Base-by-base conservation (phyloP, 768 basidiomycete genomes). In the Pisolithus microcarpus region DNA sequence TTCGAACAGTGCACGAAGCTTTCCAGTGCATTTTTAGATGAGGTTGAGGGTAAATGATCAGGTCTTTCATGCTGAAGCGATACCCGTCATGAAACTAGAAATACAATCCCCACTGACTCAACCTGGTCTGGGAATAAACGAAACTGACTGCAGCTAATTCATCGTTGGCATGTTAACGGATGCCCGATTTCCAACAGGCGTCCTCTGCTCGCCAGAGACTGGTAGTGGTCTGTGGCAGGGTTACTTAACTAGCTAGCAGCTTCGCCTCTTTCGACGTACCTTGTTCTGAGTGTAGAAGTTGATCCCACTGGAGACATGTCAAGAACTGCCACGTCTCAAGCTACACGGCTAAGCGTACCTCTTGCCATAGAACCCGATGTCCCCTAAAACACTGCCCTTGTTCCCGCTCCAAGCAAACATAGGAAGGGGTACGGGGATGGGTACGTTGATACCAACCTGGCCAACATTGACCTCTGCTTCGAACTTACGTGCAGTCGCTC, bases 351-450 rank as follows among this genome's bases (percentile, higher is more conserved):
- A 30, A 37, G 56, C 72, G 54, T 55, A 84, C 86, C 84, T 80
- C 68, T 87, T 87, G 26, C 94, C 94, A 59, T 96, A 96, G 73
- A 96, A 94, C 5, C 85, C 84, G 42, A 91, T 80, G 62, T 94
- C 90, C 21, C 92, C 92, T 50, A 93, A 70, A 59, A 81, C 81
- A 60, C 87, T 90, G 38, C 73, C 84, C 75, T 93, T 95, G 72
- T 93, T 95, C 24, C 96, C 95, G 59, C 88, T 91, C 91, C 91
- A 95, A 26, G 91, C 81, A 72, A 96, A 97, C 89, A 96, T 94
- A 15, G 87, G 87, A 28, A 87, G 70, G 42, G 95, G 95, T 5
- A 99, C 95, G 13, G 92, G 89, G 46, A 91, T 91, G 4, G 90
- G 88, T 8, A 93, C 85, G 64, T 94, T 97, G 66, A 97, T 82